These are phyloP conservation scores for Saccharomycopsis phalli DNA, from an alignment of 1,139 yeast species.

Conservation along the genomic window DNA sequence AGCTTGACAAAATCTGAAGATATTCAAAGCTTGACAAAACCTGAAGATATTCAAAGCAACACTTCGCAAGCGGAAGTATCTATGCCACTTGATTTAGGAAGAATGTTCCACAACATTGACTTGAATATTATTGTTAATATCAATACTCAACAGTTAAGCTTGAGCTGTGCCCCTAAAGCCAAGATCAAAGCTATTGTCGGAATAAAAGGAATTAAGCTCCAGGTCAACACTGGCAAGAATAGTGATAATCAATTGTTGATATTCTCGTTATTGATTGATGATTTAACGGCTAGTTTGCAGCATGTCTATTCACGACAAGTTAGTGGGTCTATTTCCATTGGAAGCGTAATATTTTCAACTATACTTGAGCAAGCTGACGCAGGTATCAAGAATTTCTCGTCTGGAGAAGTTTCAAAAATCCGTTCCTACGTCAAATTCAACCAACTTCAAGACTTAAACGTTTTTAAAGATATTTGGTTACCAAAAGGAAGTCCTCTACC, in stretches of 20 bases:
- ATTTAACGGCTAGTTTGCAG: constrained; percentile 64
- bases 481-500: constrained; percentile 29
- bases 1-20: constrained; percentile 8
- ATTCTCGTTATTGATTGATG: constrained; percentile 38
- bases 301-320: constrained; percentile 86
- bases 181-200: constrained; percentile 83
- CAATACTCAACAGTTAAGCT: constrained; percentile 61
- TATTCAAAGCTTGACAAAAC: not conserved
- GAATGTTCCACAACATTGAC: constrained; percentile 44
- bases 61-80: not conserved
- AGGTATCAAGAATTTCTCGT: constrained; percentile 35
- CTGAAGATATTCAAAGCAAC: not conserved
- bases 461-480: constrained; percentile 81
- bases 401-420: constrained; percentile 49
- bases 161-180: constrained; percentile 91
- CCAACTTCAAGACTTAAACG: constrained; percentile 77
- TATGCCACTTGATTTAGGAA: constrained; percentile 1
- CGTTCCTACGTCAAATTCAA: constrained; percentile 63
- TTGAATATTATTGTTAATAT: constrained; percentile 56
- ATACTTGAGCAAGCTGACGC: constrained; percentile 35
- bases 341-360: constrained; percentile 37
- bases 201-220: constrained; percentile 52
- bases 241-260: constrained; percentile 35
- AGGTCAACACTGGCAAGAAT: constrained; percentile 43
- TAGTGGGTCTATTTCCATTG: constrained; percentile 64